Percentiles rank a stretch among this genome's conserved stretches.
Conservation (phyloP, 495 filamentous ascomycete genomes). For the Neurospora tetraspora region DNA sequence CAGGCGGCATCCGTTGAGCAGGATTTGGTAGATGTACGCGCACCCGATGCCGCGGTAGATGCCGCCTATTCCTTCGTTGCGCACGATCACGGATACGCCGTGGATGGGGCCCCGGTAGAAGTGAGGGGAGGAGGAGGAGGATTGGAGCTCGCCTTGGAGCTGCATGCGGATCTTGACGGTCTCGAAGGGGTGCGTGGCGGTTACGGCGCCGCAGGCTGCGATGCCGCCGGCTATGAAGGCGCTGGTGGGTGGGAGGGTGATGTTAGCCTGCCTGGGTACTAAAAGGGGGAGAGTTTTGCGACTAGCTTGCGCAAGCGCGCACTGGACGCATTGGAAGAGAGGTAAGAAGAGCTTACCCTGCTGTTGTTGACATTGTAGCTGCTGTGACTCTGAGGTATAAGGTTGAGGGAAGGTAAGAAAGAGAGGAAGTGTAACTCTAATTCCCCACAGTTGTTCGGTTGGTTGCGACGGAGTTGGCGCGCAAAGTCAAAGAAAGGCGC, state of each 20-base stretch:
- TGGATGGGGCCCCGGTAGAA: conserved; percentile 91
- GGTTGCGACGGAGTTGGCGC: neutral
- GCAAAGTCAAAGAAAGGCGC: conserved; percentile 2
- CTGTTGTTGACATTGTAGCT: conserved; percentile 35
- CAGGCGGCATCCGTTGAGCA: conserved; percentile 91
- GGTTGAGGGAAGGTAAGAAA: neutral
- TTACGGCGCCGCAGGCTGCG: conserved; percentile 94
- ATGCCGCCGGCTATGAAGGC: conserved; percentile 91
- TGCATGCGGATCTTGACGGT: conserved; percentile 98
- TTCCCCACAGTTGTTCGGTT: neutral
- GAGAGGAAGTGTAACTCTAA: neutral
- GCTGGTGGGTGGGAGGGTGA: conserved; percentile 20
- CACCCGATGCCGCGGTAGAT: conserved; percentile 83
- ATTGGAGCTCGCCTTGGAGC: conserved; percentile 90
- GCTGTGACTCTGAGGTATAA: neutral
- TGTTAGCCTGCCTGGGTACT: conserved; percentile 13
- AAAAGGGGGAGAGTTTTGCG: neutral
- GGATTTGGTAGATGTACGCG: conserved; percentile 94
- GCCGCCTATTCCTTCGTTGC: conserved; percentile 80
- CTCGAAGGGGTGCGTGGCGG: conserved; percentile 96
- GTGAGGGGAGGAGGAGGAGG: conserved; percentile 69
- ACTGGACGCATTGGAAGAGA: neutral
- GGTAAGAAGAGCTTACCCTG: conserved; percentile 24
- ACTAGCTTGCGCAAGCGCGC: neutral
- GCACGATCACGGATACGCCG: conserved; percentile 79